These are phyloP conservation scores for Herpetospermum pedunculosum DNA, from an alignment of 306 rosid genomes.

Conservation along the genomic window DNA sequence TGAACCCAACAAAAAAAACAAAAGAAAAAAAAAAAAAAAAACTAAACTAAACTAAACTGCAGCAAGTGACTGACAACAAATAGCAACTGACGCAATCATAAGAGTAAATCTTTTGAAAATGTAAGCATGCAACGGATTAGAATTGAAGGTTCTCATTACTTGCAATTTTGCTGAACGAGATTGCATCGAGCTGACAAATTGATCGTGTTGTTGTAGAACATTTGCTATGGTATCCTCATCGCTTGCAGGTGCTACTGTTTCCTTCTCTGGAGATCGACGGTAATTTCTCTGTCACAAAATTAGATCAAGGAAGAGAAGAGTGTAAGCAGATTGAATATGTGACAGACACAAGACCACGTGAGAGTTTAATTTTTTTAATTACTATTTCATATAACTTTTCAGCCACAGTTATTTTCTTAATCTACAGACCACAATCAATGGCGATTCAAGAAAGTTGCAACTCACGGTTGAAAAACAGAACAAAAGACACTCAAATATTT, in stretches of 20 bases:
- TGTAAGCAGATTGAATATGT: neutral
- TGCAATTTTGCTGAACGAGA: constrained; percentile 84
- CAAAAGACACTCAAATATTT: neutral
- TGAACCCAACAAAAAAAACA: too few species aligned
- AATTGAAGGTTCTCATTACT: constrained; percentile 30
- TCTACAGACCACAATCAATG: neutral
- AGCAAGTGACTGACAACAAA: neutral
- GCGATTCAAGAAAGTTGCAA: neutral
- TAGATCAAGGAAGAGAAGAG: constrained; percentile 4
- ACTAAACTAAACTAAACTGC: neutral
- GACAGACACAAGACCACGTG: neutral
- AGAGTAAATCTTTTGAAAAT: neutral
- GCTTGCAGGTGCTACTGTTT: constrained; percentile 55
- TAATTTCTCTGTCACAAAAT: constrained; percentile 64
- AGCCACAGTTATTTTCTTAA: neutral
- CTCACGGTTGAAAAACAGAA: neutral
- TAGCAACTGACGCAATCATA: neutral
- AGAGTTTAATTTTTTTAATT: neutral
- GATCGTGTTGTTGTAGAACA: constrained; percentile 73
- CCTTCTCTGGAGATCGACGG: constrained; percentile 55
- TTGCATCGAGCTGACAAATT: constrained; percentile 77
- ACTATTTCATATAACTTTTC: neutral
- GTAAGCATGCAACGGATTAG: neutral
- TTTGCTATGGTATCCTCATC: constrained; percentile 80
- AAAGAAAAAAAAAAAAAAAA: too few species aligned